phyloP scores from a whole-genome alignment of 805 yeast genomes.

The Yarrowia yakushimensis region DNA sequence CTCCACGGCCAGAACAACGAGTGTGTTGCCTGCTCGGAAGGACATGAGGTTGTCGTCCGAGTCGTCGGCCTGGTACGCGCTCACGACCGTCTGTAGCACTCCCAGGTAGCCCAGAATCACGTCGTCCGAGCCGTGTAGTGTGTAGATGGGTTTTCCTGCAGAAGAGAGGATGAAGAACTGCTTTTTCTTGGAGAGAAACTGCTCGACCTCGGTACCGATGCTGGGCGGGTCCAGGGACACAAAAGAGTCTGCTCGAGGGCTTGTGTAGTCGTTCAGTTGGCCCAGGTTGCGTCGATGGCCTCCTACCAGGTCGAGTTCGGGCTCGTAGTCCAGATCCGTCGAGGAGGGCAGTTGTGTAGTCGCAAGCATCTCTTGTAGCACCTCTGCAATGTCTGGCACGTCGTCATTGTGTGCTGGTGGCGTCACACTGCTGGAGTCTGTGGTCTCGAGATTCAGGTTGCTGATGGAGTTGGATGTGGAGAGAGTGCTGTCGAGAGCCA shows the following conservation, averaged over 20 bases:
- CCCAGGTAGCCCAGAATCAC: constrained; percentile 70
- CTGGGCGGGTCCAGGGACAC: constrained; percentile 13
- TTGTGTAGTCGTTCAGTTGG: background rate
- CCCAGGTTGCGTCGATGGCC: constrained; percentile 8
- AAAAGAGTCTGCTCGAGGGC: constrained; percentile 4
- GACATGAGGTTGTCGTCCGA: constrained; percentile 35
- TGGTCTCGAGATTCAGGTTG: background rate
- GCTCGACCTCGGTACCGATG: constrained; percentile 28
- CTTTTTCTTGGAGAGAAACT: constrained; percentile 46
- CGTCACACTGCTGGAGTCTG: background rate
- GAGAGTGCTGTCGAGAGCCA: background rate
- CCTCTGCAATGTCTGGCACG: constrained; percentile 11
- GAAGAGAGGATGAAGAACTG: constrained; percentile 75
- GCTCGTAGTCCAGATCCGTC: constrained; percentile 2
- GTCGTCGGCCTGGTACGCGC: constrained; percentile 52
- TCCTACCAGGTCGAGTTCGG: constrained; percentile 18
- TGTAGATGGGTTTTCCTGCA: constrained; percentile 87
- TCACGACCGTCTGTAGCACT: constrained; percentile 71
- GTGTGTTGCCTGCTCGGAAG: constrained; percentile 50
- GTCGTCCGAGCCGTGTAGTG: constrained; percentile 70
- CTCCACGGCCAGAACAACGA: constrained; percentile 58
- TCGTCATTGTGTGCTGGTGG: background rate
- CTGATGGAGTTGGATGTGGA: constrained; percentile 9
- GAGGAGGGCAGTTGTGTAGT: background rate
- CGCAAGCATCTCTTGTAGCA: constrained; percentile 8